Evolutionary conservation across 129 eudicot genomes (phyloP), one percentile per base, ranked within the genome.

Genomic region (Centrapalus pauciflorus): DNA sequence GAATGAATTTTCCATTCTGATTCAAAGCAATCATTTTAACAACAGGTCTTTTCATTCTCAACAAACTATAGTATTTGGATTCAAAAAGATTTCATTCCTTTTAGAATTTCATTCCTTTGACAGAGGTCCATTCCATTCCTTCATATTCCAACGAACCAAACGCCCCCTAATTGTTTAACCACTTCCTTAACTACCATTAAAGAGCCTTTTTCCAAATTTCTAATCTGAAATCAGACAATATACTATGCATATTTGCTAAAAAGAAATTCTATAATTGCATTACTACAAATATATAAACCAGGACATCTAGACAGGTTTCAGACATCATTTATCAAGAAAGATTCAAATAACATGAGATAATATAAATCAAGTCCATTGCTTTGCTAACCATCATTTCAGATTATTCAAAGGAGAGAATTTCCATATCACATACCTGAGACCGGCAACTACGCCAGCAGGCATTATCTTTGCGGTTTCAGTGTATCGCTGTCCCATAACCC

Each of bases 401-500:
- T 16, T 54, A 7, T 23, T 14, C 21, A 43, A 30, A 20, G 9
- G 34, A 45, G n/a, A 35, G 49, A 21, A 4, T 17, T 12, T 5
- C 7, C 40, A 32, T 1, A 68, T 45, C 41, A 23, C 30, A 54
- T 82, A 90, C 97, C 97, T 90, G 79, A 90, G 84, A 45, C 84
- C 93, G 59, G 92, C 87, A 84, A 90, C 81, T 41, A 90, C 51
- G 50, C 97, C 97, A 67, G 97, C 90, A 17, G 97, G 95, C 97
- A 90, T 90, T 55, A 90, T 78, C 80, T 90, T 90, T 43, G 81
- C 77, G 70, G 95, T 90, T 64, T 84, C 75, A 33, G 77, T 25
- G 60, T 82, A 90, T 25, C 97, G 85, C 66, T 90, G 95, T 48
- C 89, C 95, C 97, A 90, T 90, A 69, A 84, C 74, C 80, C 80